Evolutionary conservation across 345 rosid genomes (phyloP).

Genomic region (Eucalyptus erythrocorys): DNA sequence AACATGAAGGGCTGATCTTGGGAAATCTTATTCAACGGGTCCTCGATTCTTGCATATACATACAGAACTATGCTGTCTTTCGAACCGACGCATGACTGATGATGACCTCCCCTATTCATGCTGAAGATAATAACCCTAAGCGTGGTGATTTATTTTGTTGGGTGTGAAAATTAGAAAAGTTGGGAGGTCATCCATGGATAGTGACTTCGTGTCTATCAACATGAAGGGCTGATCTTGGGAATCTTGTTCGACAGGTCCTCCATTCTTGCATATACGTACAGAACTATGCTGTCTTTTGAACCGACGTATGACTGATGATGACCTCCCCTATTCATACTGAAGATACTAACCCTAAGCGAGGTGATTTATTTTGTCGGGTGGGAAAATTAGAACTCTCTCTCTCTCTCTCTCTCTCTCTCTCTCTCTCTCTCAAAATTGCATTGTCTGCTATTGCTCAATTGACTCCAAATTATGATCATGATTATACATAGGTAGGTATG

Average conservation of each 20-base stretch:
- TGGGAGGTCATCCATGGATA: not conserved
- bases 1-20: not conserved
- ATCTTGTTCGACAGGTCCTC: not conserved
- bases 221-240: not conserved
- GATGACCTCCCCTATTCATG: not conserved
- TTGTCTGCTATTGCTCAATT: not conserved
- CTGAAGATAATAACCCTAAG: not conserved
- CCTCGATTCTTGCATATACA: not conserved
- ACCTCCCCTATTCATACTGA: not conserved
- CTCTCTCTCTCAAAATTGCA: not conserved
- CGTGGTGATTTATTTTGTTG: not conserved
- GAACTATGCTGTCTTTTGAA: not conserved
- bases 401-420: not conserved
- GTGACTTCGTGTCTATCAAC: not conserved
- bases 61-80: not conserved
- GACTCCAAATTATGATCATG: not conserved
- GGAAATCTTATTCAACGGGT: not conserved
- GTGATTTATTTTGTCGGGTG: not conserved
- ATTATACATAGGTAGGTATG: not conserved
- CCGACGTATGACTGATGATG: not conserved
- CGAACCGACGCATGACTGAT: not conserved
- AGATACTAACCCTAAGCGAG: not conserved
- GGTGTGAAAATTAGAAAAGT: not conserved
- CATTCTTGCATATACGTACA: not conserved
- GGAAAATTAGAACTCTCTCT: not conserved